These are phyloP conservation scores for Amanita polypyramis DNA, from an alignment of 768 basidiomycete genomes.

Conservation along the genomic window DNA sequence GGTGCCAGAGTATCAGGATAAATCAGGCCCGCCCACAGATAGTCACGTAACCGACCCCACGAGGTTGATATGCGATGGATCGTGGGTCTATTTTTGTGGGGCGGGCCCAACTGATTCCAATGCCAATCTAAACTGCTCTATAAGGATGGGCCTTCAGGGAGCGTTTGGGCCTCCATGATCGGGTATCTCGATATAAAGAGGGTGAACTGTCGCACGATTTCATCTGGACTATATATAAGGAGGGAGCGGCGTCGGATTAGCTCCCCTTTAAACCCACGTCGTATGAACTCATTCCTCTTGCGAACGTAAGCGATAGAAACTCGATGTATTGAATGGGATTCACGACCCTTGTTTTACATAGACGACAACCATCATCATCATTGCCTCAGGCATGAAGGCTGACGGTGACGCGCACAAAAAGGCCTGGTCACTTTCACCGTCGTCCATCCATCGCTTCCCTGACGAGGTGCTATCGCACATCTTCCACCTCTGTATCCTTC, in stretches of 20 bases:
- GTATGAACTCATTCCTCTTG: background rate
- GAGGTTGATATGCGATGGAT: too few species aligned
- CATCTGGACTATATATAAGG: background rate
- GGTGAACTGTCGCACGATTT: background rate
- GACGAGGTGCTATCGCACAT: constrained; percentile 26
- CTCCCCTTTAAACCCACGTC: background rate
- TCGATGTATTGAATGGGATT: background rate
- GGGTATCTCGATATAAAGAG: background rate
- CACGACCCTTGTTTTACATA: background rate
- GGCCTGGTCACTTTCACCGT: constrained; percentile 1
- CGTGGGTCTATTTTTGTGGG: too few species aligned
- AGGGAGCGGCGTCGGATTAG: background rate
- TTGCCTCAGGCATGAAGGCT: background rate
- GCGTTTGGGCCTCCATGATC: background rate
- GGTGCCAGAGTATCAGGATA: too few species aligned
- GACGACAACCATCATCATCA: background rate
- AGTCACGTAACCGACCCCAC: too few species aligned
- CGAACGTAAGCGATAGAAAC: background rate
- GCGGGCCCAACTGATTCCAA: too few species aligned
- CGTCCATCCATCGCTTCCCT: constrained; percentile 18
- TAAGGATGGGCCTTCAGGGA: background rate
- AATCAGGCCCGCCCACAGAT: too few species aligned
- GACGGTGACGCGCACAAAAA: background rate
- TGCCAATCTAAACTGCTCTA: too few species aligned
- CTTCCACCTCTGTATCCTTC: constrained; percentile 17